Evolutionary conservation across 1,284 basidiomycete species (phyloP).

Genomic region (Trametes sp.): DNA sequence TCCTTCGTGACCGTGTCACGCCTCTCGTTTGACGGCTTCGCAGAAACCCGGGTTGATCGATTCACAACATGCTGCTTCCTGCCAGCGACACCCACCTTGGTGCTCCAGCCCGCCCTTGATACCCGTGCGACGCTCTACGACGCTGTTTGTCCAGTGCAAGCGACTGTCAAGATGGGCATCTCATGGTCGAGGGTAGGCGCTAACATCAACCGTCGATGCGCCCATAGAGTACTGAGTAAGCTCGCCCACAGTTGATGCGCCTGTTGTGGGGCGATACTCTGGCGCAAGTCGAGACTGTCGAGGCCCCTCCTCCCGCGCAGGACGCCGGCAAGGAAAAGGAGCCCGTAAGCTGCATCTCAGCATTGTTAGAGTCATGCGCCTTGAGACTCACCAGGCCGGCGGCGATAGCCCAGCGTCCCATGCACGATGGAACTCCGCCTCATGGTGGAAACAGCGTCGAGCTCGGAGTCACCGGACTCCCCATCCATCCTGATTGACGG

Average conservation of each 20-base stretch:
- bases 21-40: background rate
- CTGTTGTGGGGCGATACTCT: background rate
- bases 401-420: conserved; percentile 12
- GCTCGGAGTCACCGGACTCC: background rate
- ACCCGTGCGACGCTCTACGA: background rate
- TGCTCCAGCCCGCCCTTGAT: background rate
- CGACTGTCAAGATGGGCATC: background rate
- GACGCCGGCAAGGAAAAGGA: background rate
- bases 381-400: background rate
- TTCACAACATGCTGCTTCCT: background rate
- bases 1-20: conserved; percentile 1
- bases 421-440: conserved; percentile 25
- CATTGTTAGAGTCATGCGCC: background rate
- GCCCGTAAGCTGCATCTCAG: background rate
- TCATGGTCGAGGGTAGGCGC: conserved; percentile 1
- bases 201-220: background rate
- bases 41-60: background rate
- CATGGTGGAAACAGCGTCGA: conserved; percentile 11
- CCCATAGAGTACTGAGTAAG: background rate
- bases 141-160: background rate
- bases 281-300: background rate
- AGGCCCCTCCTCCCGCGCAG: background rate
- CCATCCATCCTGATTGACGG: conserved; percentile 24
- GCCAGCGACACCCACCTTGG: background rate
- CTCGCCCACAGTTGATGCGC: background rate